Conservation (phyloP, 257 asterid species). For the Solanum commersonii region DNA sequence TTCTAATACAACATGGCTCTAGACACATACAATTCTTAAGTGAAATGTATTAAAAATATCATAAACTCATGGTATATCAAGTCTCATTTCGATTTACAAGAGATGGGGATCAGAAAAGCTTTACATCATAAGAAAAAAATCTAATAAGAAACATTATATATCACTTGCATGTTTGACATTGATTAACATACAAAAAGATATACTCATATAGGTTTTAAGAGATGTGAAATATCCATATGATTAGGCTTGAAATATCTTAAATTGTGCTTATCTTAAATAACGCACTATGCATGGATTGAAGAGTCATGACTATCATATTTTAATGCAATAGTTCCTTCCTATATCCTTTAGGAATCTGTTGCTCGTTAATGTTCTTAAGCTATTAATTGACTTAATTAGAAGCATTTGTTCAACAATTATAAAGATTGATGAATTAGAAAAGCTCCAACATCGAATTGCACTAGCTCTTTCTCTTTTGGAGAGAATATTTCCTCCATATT, state of each 20-base stretch:
- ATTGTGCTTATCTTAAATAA: background rate
- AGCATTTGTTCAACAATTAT: too few relatives aligned
- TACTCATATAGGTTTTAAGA: background rate
- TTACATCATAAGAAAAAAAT: background rate
- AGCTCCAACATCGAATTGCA: too few relatives aligned
- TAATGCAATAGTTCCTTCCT: background rate
- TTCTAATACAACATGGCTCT: too few relatives aligned
- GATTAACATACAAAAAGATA: background rate
- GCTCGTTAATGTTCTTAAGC: too few relatives aligned
- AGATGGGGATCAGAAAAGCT: background rate
- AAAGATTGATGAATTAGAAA: too few relatives aligned
- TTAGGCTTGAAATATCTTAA: background rate
- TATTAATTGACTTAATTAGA: too few relatives aligned
- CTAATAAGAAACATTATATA: background rate
- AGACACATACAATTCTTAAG: too few relatives aligned
- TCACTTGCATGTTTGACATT: background rate
- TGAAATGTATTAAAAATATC: too few relatives aligned
- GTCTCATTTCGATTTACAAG: background rate
- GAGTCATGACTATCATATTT: background rate
- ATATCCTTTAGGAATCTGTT: too few relatives aligned
- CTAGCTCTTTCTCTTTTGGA: too few relatives aligned
- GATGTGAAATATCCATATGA: background rate
- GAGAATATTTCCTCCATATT: too few relatives aligned
- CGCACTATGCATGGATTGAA: background rate
- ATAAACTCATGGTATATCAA: background rate